Conservation (phyloP, 2,329 filamentous ascomycete species). For the Exophiala bonariae region DNA sequence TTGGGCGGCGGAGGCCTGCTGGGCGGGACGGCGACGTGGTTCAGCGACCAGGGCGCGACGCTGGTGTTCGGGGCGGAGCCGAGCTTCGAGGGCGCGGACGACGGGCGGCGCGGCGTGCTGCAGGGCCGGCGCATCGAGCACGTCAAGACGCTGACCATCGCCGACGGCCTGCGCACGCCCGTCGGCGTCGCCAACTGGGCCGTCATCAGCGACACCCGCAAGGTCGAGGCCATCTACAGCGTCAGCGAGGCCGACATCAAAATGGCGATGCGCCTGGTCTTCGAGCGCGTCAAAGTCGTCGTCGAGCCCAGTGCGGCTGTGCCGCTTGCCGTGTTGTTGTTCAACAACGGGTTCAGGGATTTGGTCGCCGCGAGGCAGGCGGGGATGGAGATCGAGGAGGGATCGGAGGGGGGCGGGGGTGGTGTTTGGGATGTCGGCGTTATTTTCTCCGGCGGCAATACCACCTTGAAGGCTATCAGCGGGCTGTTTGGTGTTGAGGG, state of each 20-base stretch:
- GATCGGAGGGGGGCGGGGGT: too few relatives aligned
- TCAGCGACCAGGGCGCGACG: slow-evolving; percentile 61
- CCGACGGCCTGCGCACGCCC: slow-evolving; percentile 84
- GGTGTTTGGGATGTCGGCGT: slow-evolving; percentile 74
- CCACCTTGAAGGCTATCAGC: slow-evolving; percentile 60
- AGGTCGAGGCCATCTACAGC: slow-evolving; percentile 69
- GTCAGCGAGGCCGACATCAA: slow-evolving; percentile 83
- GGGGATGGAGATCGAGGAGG: slow-evolving; percentile 59
- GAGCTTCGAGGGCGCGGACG: slow-evolving; percentile 77
- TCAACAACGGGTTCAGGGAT: slow-evolving; percentile 76
- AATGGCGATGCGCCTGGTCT: slow-evolving; percentile 71
- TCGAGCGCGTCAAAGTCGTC: slow-evolving; percentile 87
- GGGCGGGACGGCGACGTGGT: slow-evolving; percentile 74
- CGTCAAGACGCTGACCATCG: slow-evolving; percentile 78
- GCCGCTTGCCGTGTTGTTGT: slow-evolving; percentile 78
- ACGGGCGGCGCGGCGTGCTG: slow-evolving; percentile 70
- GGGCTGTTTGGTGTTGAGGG: slow-evolving; percentile 48
- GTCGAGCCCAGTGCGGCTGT: slow-evolving; percentile 88
- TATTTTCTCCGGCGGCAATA: slow-evolving; percentile 65
- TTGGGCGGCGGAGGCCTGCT: slow-evolving; percentile 89
- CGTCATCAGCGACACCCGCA: slow-evolving; percentile 69
- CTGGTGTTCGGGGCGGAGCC: slow-evolving; percentile 87
- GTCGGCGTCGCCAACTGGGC: slow-evolving; percentile 75
- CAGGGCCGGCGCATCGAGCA: slow-evolving; percentile 61
- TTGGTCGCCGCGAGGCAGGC: slow-evolving; percentile 57